Percentiles rank a stretch among this genome's conserved stretches.
Evolutionary conservation across 2,329 filamentous ascomycete species (phyloP).

Genomic region (Arthrobotrys sphaeroides): DNA sequence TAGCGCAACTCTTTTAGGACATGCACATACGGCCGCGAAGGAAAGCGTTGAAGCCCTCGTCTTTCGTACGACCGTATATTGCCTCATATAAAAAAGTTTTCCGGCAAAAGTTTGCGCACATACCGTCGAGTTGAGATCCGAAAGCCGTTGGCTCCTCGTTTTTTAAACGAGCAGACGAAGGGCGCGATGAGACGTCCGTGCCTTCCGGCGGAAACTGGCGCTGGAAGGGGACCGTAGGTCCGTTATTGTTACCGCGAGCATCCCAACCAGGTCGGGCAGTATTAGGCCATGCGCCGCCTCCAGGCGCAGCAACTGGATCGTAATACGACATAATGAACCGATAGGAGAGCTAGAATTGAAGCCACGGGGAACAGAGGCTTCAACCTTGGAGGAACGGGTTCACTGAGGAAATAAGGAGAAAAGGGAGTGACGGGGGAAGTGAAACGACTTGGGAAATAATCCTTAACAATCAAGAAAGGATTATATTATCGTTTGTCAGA

Average conservation of each 20-base stretch:
- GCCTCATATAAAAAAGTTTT: constrained; percentile 1
- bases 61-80: not conserved
- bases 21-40: not conserved
- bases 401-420: constrained; percentile 29
- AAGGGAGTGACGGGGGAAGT: constrained; percentile 36
- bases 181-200: constrained; percentile 37
- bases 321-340: constrained; percentile 54
- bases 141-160: constrained; percentile 80
- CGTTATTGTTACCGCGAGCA: constrained; percentile 45
- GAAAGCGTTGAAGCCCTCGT: not conserved
- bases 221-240: constrained; percentile 38
- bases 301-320: constrained; percentile 48
- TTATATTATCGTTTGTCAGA: constrained; percentile 24
- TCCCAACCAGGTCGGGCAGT: constrained; percentile 42
- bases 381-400: constrained; percentile 26
- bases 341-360: constrained; percentile 39
- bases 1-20: constrained; percentile 32
- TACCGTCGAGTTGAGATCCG: constrained; percentile 88
- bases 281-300: constrained; percentile 52
- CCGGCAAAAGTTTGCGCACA: constrained; percentile 59
- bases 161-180: constrained; percentile 61
- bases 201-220: constrained; percentile 47
- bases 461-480: constrained; percentile 54
- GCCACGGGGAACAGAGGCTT: constrained; percentile 50
- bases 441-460: constrained; percentile 43